Conservation (phyloP, 1,284 basidiomycete species). For the Fomitopsis pinicola region DNA sequence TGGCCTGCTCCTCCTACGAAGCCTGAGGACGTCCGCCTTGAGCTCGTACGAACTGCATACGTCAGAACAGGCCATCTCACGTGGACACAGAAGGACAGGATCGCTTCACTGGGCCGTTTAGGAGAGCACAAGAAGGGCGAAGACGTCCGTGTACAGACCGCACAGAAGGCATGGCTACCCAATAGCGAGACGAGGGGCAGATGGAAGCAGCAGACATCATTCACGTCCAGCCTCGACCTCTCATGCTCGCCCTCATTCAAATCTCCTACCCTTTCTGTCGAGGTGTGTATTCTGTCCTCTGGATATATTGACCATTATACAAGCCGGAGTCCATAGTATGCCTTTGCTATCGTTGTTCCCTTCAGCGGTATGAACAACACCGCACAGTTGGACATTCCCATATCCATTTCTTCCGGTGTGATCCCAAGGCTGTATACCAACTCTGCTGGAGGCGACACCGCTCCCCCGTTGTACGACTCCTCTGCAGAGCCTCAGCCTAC, state of each 20-base stretch:
- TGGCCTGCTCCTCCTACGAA: neutral
- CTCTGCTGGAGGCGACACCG: neutral
- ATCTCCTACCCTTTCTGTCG: neutral
- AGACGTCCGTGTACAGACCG: neutral
- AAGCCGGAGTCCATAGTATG: neutral
- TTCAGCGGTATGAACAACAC: conserved; percentile 6
- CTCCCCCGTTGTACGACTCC: neutral
- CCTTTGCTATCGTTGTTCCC: neutral
- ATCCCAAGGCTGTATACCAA: neutral
- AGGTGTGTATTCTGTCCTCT: neutral
- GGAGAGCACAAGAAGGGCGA: neutral
- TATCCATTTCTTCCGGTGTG: neutral
- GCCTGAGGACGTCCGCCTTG: neutral
- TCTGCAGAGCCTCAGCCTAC: neutral
- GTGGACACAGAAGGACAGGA: neutral
- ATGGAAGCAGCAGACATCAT: neutral
- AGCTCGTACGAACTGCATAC: neutral
- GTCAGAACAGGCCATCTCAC: neutral
- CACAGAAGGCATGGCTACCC: neutral
- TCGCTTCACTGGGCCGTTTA: neutral
- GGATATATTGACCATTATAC: neutral
- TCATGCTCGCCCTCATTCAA: neutral
- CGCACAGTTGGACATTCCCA: neutral
- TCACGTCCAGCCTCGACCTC: neutral
- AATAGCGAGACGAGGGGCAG: neutral